Base-by-base conservation (phyloP, 495 filamentous ascomycete genomes). In the Choiromyces venosus region DNA sequence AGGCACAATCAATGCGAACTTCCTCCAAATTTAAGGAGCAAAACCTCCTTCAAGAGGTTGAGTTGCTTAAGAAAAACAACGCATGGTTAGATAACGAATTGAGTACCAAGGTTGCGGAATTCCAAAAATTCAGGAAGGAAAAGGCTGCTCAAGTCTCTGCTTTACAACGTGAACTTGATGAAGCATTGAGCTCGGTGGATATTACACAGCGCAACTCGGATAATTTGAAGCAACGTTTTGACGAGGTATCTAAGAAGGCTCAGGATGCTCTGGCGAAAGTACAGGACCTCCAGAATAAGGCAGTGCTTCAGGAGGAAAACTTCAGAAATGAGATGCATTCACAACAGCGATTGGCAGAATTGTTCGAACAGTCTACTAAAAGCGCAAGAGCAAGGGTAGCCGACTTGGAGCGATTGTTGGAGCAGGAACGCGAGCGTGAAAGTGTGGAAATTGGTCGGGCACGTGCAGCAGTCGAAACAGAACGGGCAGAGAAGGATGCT, bases 61-160 rank as follows among this genome's bases (percentile, higher is more conserved):
- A 96, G 36, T 84, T 92, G 35, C 88, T 93, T 19, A 92, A 92
- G 80, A 90, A 88, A 74, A 96, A 91, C 83, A 93, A 92, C 74
- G 96, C 98, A 72, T 98, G 92, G 91, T 89, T 93, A 66, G 93
- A 96, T 73, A 87, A 85, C 35, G 96, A 98, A 82, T 85, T 98
- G 35, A 94, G 96, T 83, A 93, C 92, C 0, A 96, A 96, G 82
- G 88, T 85, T 65, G 87, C 88, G 40, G 96, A 98, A 78, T 88
- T 92, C 65, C 87, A 93, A 72, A 97, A 94, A 76, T 96, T 91
- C 85, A 89, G 96, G 71, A 98, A 97, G 78, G 95, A 99, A 81
- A 98, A 97, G 86, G 89, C 89, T 76, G 88, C 92, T 0, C 89
- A 91, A 29, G 91, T 97, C 76, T 85, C 92, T 16, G 91, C 94